Base-by-base conservation (phyloP, 148 eudicot species). In the Rhododendron vialii region DNA sequence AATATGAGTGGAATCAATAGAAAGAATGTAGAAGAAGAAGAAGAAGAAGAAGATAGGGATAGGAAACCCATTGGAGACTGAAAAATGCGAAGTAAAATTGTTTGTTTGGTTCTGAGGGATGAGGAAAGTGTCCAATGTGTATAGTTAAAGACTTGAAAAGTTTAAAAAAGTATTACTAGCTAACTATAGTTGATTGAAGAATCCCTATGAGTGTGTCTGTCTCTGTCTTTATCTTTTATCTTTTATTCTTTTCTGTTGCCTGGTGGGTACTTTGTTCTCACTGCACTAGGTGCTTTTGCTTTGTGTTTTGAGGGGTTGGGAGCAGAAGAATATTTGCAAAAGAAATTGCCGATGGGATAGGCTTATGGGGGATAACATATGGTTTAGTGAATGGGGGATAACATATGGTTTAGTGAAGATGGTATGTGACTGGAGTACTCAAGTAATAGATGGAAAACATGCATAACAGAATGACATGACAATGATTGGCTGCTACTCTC, bases 1-100 rank as follows among this genome's bases (percentile, higher is more conserved):
- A 53, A 61, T 20, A 15, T 47, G 36, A 86, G 43, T 50, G 50
- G 14, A 83, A 53, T 61, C 26, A 28, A 59, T 12, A 41, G 87
- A 83, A 79, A 48, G 85, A 85, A 88, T 35, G 75, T 71, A 53
- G 79, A 78, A 35, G 41, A 73, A 26, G 35, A 90, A 18, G 36
- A 80, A 50, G 75, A 41, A 33, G 80, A 78, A 35, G 38, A 73
- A 50, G 75, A 43, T 71, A 55, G 55, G 17, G 74, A 53, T 36
- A 35, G 85, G 53, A 71, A 50, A 53, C 24, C 81, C 86, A 84
- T 84, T 35, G 4, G 81, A 53, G 81, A 71, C 6, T 30, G 76
- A 5, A 28, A 71, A 12, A 84, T 50, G 15, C 53, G 6, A 5
- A 84, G 47, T 26, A 4, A 74, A 38, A 71, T 69, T 45, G 38